A percentile compares a stretch with the other conserved stretches of the same genome.
Conservation (phyloP, 371 early-diverging fungal species). For the Rhizomucor pusillus region DNA sequence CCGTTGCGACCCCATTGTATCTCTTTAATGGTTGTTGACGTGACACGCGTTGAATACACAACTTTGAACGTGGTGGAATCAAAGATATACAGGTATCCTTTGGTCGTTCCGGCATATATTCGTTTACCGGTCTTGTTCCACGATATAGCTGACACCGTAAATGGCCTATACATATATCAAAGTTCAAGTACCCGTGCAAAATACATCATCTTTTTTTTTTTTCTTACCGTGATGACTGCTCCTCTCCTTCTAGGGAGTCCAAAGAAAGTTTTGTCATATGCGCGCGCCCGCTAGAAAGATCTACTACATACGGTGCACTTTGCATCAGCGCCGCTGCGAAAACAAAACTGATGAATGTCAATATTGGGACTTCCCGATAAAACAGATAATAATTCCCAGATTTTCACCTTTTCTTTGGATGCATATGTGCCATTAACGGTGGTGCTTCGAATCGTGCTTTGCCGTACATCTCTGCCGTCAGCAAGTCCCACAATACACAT, state of each 20-base stretch:
- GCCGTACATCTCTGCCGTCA: conserved; percentile 43
- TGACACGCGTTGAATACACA: conserved; percentile 32
- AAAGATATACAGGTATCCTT: conserved; percentile 64
- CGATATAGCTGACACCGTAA: conserved; percentile 29
- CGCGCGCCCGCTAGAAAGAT: conserved; percentile 32
- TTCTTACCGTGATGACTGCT: conserved; percentile 4
- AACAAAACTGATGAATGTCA: conserved; percentile 27
- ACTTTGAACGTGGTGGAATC: conserved; percentile 38
- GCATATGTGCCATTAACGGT: conserved; percentile 66
- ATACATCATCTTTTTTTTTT: no score
- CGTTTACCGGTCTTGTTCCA: conserved; percentile 59
- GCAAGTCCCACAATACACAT: conserved; percentile 88
- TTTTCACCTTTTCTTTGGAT: conserved; percentile 64
- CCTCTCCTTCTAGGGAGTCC: conserved; percentile 14
- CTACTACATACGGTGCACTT: conserved; percentile 51
- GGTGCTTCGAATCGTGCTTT: conserved; percentile 69
- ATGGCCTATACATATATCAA: conserved; percentile 8
- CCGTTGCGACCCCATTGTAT: conserved; percentile 62
- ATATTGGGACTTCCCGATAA: not conserved
- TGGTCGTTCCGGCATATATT: conserved; percentile 72
- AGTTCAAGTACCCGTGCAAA: no score
- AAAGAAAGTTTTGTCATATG: conserved; percentile 6
- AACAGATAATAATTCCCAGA: not conserved
- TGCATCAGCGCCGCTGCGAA: conserved; percentile 58
- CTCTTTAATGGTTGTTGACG: conserved; percentile 58